Evolutionary conservation across 2,329 filamentous ascomycete genomes (phyloP), one percentile per base, ranked within the genome.

Genomic region (Fusarium tjaetaba): DNA sequence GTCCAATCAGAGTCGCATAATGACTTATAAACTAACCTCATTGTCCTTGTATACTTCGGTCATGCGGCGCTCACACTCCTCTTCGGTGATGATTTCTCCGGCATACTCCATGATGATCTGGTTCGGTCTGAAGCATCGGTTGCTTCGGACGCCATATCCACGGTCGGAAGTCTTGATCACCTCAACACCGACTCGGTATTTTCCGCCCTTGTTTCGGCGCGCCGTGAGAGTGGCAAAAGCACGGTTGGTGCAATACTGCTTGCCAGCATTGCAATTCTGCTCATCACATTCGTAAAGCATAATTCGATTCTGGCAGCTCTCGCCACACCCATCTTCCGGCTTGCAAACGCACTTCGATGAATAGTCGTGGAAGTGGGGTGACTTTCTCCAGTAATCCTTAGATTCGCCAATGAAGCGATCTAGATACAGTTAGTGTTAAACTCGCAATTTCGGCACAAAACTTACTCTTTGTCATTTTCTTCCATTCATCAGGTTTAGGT

Each of bases 71-170:
- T 98, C 95, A 79, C 95, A 97, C 81, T 99, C 96, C 36, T 92
- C 91, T 79, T 97, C 94, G 0, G 95, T 98, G 79, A 99, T 97
- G 76, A 99, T 98, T 83, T 99, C 96, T 45, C 96, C 96, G 1
- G 95, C 96, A 80, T 99, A 99, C 80, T 99, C 96, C 84, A 98
- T 96, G 79, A 99, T 98, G 80, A 99, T 97, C 84, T 98, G 95
- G 78, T 96, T 91, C 3, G 95, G 90, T 65, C 92, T 87, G 81
- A 98, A 99, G 70, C 91, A 92, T 52, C 96, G 91, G 83, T 96
- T 97, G 80, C 93, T 94, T 70, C 96, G 92, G 56, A 99, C 94
- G 59, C 96, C 96, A 80, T 96, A 95, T 34, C 96, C 96, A 66
- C 95, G 91, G 82, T 97, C 93, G 26, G 86, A 84, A 2, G 96